Conservation (phyloP, 192 early-diverging fungal species). For the Umbelopsis sp. region DNA sequence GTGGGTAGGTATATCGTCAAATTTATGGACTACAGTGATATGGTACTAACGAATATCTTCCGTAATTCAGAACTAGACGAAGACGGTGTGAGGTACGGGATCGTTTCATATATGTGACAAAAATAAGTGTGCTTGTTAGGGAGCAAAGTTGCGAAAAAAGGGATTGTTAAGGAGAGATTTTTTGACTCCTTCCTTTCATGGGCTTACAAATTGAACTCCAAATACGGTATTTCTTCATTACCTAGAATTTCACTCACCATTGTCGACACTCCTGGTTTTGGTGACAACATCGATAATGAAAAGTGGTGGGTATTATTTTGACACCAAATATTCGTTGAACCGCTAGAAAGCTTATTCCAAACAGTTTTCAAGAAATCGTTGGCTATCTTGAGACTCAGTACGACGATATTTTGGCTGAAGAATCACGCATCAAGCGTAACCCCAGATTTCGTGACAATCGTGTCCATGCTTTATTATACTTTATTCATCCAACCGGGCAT, state of each 20-base stretch:
- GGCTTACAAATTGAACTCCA: neutral
- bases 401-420: constrained; percentile 91
- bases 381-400: constrained; percentile 93
- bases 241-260: constrained; percentile 86
- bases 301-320: constrained; percentile 59
- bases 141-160: neutral
- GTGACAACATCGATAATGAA: constrained; percentile 96
- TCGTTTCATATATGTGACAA: neutral
- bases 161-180: neutral
- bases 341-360: neutral
- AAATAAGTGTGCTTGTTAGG: neutral
- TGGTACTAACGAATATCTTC: neutral
- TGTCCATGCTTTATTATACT: constrained; percentile 95
- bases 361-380: constrained; percentile 89
- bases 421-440: constrained; percentile 82
- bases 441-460: constrained; percentile 94
- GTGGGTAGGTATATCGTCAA: constrained; percentile 47
- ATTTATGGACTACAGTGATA: neutral
- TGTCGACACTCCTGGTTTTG: constrained; percentile 98
- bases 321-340: neutral
- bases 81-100: constrained; percentile 74
- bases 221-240: neutral
- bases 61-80: constrained; percentile 83
- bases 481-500: constrained; percentile 96
- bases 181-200: constrained; percentile 4